A percentile compares a stretch with the other conserved stretches of the same genome.
phyloP scores from a whole-genome alignment of 2,329 filamentous ascomycete species.

The Pseudocercospora crystallina region DNA sequence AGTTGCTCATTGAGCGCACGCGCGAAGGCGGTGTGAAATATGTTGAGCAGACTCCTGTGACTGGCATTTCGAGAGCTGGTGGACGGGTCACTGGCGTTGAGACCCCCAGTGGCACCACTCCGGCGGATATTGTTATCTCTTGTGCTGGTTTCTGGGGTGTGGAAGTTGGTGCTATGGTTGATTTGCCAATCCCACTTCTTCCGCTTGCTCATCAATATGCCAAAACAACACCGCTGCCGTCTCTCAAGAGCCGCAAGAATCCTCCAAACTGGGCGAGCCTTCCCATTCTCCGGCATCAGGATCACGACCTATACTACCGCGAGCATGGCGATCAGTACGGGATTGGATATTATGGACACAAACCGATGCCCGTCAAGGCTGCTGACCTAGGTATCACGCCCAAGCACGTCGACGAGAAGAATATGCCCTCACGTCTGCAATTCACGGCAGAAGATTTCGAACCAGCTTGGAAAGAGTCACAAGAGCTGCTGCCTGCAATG shows the following conservation, averaged over 20 bases:
- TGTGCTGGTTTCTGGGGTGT: constrained; percentile 68
- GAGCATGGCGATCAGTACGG: constrained; percentile 64
- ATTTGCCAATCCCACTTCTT: constrained; percentile 57
- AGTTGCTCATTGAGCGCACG: constrained; percentile 60
- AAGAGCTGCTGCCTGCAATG: constrained; percentile 56
- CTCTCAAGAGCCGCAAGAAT: constrained; percentile 43
- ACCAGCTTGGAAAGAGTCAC: constrained; percentile 59
- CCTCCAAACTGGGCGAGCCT: constrained; percentile 52
- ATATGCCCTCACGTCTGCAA: constrained; percentile 63
- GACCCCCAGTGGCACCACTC: constrained; percentile 50
- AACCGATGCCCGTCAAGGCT: constrained; percentile 60
- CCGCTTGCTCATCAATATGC: constrained; percentile 65
- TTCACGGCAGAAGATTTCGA: constrained; percentile 63
- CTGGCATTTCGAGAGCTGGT: constrained; percentile 52
- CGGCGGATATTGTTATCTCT: constrained; percentile 62
- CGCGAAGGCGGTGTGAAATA: constrained; percentile 59
- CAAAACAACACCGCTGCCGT: constrained; percentile 58
- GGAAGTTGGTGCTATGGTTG: constrained; percentile 63
- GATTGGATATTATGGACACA: constrained; percentile 65
- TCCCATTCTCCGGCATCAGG: constrained; percentile 63
- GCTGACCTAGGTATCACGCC: constrained; percentile 55
- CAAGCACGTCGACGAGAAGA: constrained; percentile 55
- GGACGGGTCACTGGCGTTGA: constrained; percentile 58
- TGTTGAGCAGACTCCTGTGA: constrained; percentile 57
- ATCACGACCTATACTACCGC: constrained; percentile 64